phyloP scores from a whole-genome alignment of 164 flowering plant species.

The Litsea cubeba region DNA sequence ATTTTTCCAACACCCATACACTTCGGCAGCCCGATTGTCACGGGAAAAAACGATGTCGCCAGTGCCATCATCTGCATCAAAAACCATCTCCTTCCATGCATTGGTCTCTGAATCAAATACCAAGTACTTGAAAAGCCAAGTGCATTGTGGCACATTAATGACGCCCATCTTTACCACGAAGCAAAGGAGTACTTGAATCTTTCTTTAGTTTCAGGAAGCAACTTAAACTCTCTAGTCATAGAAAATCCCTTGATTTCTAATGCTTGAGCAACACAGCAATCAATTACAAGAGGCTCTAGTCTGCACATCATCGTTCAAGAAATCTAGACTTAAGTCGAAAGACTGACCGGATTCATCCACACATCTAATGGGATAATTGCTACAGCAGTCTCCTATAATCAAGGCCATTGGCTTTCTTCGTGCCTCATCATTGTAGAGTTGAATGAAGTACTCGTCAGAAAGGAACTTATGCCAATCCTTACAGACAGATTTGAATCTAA shows the following conservation, averaged over 20 bases:
- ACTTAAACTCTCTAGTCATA: conserved; percentile 64
- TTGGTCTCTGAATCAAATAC: conserved; percentile 64
- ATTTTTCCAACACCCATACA: no score
- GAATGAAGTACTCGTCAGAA: conserved; percentile 50
- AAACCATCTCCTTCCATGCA: conserved; percentile 66
- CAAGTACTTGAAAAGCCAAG: conserved; percentile 51
- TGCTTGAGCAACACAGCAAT: conserved; percentile 80
- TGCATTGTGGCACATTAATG: conserved; percentile 66
- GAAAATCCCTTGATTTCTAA: conserved; percentile 69
- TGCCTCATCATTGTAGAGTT: conserved; percentile 51
- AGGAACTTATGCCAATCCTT: conserved; percentile 54
- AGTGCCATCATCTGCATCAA: conserved; percentile 37
- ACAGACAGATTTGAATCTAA: conserved; percentile 58
- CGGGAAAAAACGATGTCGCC: conserved; percentile 40
- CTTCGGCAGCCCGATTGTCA: conserved; percentile 86
- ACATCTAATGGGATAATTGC: no score
- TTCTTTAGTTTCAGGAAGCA: conserved; percentile 59
- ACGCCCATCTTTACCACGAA: conserved; percentile 64
- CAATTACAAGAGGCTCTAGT: conserved; percentile 90
- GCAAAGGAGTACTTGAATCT: conserved; percentile 58
- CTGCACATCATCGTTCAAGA: conserved; percentile 68
- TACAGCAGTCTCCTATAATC: conserved; percentile 28
- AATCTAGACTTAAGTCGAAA: conserved; percentile 39
- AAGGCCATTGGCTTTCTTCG: conserved; percentile 48
- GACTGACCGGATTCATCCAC: no score